Evolutionary conservation across 805 yeast species (phyloP).

Genomic region (Lachancea kluyveri): DNA sequence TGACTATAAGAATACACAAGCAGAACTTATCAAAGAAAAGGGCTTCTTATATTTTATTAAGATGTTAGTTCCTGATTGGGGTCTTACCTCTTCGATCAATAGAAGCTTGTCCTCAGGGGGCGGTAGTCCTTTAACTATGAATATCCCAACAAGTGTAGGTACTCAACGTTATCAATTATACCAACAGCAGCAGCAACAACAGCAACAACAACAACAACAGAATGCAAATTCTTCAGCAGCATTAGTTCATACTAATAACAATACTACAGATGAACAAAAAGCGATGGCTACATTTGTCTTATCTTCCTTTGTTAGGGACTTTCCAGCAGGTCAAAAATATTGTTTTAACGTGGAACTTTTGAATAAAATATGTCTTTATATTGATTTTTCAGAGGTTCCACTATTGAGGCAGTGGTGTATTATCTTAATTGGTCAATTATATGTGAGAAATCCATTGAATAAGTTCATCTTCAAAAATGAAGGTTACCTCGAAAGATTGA

Average conservation of each 20-base stretch:
- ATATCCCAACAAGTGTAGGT: slow-evolving; percentile 13
- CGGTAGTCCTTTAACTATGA: slow-evolving; percentile 20
- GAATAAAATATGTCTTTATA: slow-evolving; percentile 56
- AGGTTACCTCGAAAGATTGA: slow-evolving; percentile 47
- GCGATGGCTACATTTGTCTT: slow-evolving; percentile 94
- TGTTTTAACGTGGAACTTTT: slow-evolving; percentile 72
- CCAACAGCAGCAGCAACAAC: slow-evolving; percentile 13
- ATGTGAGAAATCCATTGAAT: slow-evolving; percentile 68
- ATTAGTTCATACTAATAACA: slow-evolving; percentile 14
- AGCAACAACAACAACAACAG: slow-evolving; percentile 6
- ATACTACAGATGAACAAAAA: slow-evolving; percentile 69
- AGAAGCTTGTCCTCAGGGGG: slow-evolving; percentile 14
- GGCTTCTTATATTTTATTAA: slow-evolving; percentile 84
- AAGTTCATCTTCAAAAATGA: slow-evolving; percentile 63
- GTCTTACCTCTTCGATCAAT: slow-evolving; percentile 7
- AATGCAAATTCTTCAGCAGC: slow-evolving; percentile 9
- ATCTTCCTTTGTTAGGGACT: slow-evolving; percentile 77
- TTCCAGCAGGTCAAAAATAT: slow-evolving; percentile 69
- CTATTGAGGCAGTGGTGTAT: slow-evolving; percentile 90
- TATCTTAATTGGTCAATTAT: slow-evolving; percentile 67
- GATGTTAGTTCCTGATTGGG: slow-evolving; percentile 51
- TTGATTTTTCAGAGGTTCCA: slow-evolving; percentile 74
- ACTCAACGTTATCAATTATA: slow-evolving; percentile 16
- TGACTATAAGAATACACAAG: slow-evolving; percentile 84
- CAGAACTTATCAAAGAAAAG: slow-evolving; percentile 84